Evolutionary conservation across 495 filamentous ascomycete species (phyloP).

Genomic region (Aspergillus bridgeri): DNA sequence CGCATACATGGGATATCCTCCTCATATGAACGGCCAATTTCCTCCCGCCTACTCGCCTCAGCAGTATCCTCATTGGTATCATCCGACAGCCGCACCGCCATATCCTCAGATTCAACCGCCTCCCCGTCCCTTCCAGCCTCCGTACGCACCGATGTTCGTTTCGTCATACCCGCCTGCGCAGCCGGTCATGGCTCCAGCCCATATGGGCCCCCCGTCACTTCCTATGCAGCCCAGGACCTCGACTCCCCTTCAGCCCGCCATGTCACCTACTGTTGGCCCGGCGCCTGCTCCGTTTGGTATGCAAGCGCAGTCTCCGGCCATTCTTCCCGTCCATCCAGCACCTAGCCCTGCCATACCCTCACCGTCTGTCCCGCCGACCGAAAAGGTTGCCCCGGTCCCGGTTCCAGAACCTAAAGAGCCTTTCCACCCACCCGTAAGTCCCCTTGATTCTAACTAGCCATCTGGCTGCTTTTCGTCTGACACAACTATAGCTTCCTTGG

Average conservation of each 20-base stretch:
- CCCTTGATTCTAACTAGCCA: neutral
- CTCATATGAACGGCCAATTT: conserved; percentile 45
- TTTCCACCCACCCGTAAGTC: conserved; percentile 65
- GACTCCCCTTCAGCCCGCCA: conserved; percentile 40
- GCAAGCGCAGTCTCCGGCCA: conserved; percentile 31
- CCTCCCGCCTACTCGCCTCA: conserved; percentile 42
- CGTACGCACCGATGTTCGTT: conserved; percentile 49
- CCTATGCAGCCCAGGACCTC: conserved; percentile 39
- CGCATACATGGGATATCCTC: conserved; percentile 44
- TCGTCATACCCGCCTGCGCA: conserved; percentile 48
- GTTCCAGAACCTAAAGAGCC: conserved; percentile 24
- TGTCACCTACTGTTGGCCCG: conserved; percentile 37
- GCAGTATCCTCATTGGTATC: conserved; percentile 46
- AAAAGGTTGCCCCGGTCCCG: conserved; percentile 16
- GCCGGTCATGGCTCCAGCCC: conserved; percentile 39
- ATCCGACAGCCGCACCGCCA: conserved; percentile 13
- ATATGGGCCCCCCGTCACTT: conserved; percentile 34
- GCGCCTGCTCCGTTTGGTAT: conserved; percentile 29
- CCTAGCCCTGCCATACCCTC: conserved; percentile 33
- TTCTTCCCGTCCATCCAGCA: conserved; percentile 23
- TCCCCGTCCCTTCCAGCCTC: conserved; percentile 36
- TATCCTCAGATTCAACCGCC: conserved; percentile 47
- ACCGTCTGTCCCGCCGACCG: conserved; percentile 25
- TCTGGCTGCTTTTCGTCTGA: neutral
- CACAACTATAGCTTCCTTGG: conserved; percentile 65